Conservation (phyloP, 2,329 filamentous ascomycete species). For the Helotiales sp. region DNA sequence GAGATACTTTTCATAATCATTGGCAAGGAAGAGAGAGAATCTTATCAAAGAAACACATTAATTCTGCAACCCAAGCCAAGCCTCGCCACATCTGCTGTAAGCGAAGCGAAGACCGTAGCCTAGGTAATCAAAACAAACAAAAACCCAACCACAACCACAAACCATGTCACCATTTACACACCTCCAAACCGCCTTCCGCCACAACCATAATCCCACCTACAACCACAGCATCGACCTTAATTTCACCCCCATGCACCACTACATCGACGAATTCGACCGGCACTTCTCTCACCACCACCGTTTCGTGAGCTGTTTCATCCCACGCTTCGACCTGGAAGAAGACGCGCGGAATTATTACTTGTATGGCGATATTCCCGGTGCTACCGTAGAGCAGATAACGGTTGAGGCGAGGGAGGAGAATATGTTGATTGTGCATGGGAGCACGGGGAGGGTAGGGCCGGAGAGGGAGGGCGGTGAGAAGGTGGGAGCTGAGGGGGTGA, state of each 20-base stretch:
- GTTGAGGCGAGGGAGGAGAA: constrained; percentile 26
- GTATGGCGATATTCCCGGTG: constrained; percentile 29
- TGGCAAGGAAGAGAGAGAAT: too few species aligned
- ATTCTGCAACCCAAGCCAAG: not conserved
- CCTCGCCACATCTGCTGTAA: not conserved
- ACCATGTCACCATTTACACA: constrained; percentile 22
- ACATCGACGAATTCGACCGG: constrained; percentile 29
- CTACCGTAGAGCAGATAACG: constrained; percentile 22
- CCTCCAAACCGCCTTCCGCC: not conserved
- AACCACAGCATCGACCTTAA: constrained; percentile 22
- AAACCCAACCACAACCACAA: not conserved
- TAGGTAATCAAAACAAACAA: not conserved
- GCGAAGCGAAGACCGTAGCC: not conserved
- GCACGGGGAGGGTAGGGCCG: constrained; percentile 7
- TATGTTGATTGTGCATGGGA: constrained; percentile 26
- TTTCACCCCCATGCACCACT: constrained; percentile 25
- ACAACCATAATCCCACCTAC: constrained; percentile 4
- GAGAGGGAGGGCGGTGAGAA: not conserved
- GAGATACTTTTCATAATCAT: too few species aligned
- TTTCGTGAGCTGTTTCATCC: constrained; percentile 29
- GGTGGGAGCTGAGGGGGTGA: too few species aligned
- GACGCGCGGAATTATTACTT: constrained; percentile 19
- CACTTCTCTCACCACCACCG: constrained; percentile 26
- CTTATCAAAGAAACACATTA: not conserved
- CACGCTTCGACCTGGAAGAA: constrained; percentile 30